phyloP scores from a whole-genome alignment of 192 early-diverging fungal genomes.

The Podila horticola region DNA sequence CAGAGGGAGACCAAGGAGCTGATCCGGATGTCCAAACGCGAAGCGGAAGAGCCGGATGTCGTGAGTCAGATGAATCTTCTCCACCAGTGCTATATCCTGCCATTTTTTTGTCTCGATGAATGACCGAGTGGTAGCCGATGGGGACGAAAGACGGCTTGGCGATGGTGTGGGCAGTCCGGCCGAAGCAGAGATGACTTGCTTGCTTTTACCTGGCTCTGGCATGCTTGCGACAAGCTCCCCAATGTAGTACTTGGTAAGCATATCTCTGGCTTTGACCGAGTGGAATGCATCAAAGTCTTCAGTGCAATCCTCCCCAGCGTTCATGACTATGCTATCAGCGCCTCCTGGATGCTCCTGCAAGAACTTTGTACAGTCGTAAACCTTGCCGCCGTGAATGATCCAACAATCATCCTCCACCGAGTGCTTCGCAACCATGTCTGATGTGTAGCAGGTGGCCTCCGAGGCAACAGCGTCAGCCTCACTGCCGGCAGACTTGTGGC shows the following conservation, averaged over 20 bases:
- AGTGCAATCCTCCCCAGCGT: slow-evolving; percentile 83
- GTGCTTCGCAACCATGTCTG: slow-evolving; percentile 76
- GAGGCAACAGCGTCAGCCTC: background rate
- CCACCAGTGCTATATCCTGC: slow-evolving; percentile 45
- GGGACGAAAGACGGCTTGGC: background rate
- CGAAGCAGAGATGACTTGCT: background rate
- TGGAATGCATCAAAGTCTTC: slow-evolving; percentile 95
- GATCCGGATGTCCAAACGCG: slow-evolving; percentile 60
- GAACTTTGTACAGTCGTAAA: slow-evolving; percentile 80
- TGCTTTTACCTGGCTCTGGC: slow-evolving; percentile 1
- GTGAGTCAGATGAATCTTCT: slow-evolving; percentile 53
- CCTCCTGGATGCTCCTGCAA: slow-evolving; percentile 91
- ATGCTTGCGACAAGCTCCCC: slow-evolving; percentile 64
- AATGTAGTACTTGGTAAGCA: slow-evolving; percentile 74
- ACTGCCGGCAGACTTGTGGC: slow-evolving; percentile 5
- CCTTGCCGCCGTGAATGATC: slow-evolving; percentile 79
- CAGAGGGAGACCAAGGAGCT: slow-evolving; percentile 68
- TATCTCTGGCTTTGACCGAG: slow-evolving; percentile 81
- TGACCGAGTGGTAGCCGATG: background rate
- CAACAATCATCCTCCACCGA: slow-evolving; percentile 76
- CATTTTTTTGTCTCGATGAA: slow-evolving; percentile 55
- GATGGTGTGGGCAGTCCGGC: background rate
- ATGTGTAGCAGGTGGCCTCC: slow-evolving; percentile 50
- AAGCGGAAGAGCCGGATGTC: slow-evolving; percentile 63
- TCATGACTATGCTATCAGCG: slow-evolving; percentile 84